Base-by-base conservation (phyloP, 371 early-diverging fungal species). In the Nematocida ironsii region DNA sequence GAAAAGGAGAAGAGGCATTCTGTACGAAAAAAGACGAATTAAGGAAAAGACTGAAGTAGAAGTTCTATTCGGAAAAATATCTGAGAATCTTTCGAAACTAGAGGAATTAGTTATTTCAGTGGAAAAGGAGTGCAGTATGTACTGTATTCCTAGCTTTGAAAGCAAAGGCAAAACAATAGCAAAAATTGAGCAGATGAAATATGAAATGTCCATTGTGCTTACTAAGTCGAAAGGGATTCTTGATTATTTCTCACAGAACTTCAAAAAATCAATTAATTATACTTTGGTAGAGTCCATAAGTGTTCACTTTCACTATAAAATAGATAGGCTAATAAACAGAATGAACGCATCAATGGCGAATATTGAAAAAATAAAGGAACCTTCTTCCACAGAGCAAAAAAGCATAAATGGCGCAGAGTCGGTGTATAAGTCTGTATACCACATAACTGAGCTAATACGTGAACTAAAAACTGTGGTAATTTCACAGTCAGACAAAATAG, bases 401-500 rank as follows among this genome's bases (percentile, higher is more conserved):
- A 16, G 16, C 42, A 56, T 3, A 39, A 39, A 58, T 0, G 23
- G 58, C 0, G 23, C 80, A 13, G 82, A 82, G 20, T 33, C 44
- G 64, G 73, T 82, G n/a, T 73, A 73, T 45, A 62, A 62, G 20
- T 82, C 82, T 11, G 72, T 82, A 11, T 80, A 64, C 61, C 66
- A 56, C 56, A 82, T 82, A 54, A 60, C 61, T 23, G 62, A 13
- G 13, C 20, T 82, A 13, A 72, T 82, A 11, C 13, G 54, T 11
- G 82, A 82, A 62, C 72, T 82, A 16, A 82, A 82, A 44, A 39
- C 74, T 7, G 73, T 82, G 4, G 67, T 82, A 1, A 73, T 73
- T 9, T 72, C 73, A n/a, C 82, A 82, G 58, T 76, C 82, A 5
- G 73, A 82, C n/a, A 82, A 72, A 48, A 82, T 82, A 80, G 82